Evolutionary conservation across 2,329 filamentous ascomycete species (phyloP).

Genomic region (Fusarium coffeatum): DNA sequence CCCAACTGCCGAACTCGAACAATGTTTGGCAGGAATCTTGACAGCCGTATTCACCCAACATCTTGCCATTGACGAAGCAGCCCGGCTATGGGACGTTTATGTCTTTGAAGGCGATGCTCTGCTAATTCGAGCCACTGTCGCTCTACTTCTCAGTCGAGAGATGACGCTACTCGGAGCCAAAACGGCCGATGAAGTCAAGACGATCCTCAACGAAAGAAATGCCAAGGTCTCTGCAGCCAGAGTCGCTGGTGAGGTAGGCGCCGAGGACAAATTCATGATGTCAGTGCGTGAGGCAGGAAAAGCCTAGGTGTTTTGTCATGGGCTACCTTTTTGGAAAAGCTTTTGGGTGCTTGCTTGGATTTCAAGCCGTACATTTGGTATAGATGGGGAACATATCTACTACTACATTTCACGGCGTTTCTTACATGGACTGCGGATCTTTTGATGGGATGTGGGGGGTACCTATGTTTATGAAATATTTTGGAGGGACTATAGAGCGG

Average conservation of each 20-base stretch:
- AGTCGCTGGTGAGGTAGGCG: conserved; percentile 56
- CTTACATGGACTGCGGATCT: conserved; percentile 35
- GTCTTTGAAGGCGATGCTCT: conserved; percentile 83
- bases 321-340: conserved; percentile 13
- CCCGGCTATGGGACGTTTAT: conserved; percentile 83
- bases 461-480: conserved; percentile 33
- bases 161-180: conserved; percentile 62
- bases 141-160: conserved; percentile 68
- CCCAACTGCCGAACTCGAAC: conserved; percentile 58
- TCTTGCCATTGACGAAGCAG: conserved; percentile 75
- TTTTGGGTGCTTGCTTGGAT: conserved; percentile 16
- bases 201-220: conserved; percentile 51
- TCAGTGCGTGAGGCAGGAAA: conserved; percentile 53
- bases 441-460: conserved; percentile 29
- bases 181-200: conserved; percentile 58
- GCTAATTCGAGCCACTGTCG: conserved; percentile 77
- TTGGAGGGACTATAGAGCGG: conserved; percentile 33
- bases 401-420: conserved; percentile 44
- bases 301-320: conserved; percentile 37
- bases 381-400: conserved; percentile 43
- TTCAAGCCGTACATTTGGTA: conserved; percentile 44
- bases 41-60: conserved; percentile 71
- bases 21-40: conserved; percentile 71
- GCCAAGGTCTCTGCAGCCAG: conserved; percentile 48
- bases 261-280: conserved; percentile 59